A percentile compares a stretch with the other conserved stretches of the same genome.
phyloP scores from a whole-genome alignment of 352 stramenopile genomes.

The Phytopythium ostracodes region DNA sequence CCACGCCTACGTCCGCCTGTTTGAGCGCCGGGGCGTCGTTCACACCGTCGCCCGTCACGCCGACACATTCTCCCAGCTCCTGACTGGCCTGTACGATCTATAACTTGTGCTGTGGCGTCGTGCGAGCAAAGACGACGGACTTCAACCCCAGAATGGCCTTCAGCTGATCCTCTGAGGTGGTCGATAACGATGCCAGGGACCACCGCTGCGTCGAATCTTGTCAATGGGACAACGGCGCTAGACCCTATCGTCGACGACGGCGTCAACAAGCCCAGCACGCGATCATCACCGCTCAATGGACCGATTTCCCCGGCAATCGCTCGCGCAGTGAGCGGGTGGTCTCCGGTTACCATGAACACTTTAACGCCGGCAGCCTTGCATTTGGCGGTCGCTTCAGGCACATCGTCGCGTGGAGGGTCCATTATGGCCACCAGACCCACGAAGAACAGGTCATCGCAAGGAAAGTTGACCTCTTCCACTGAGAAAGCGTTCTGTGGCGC shows the following conservation, averaged over 20 bases:
- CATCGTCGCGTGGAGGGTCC: conserved; percentile 83
- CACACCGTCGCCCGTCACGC: conserved; percentile 76
- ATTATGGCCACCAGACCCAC: conserved; percentile 92
- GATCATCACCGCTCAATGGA: conserved; percentile 50
- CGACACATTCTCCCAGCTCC: conserved; percentile 37
- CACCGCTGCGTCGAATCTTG: conserved; percentile 48
- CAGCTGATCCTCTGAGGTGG: conserved; percentile 25
- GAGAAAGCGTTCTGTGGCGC: conserved; percentile 18
- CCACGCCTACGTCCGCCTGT: conserved; percentile 93
- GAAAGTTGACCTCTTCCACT: conserved; percentile 35
- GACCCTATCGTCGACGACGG: conserved; percentile 8
- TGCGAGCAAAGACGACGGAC: conserved; percentile 93
- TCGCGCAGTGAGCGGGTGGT: conserved; percentile 83
- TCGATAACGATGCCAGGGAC: conserved; percentile 46
- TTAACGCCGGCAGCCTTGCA: conserved; percentile 86
- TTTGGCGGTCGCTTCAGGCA: conserved; percentile 67
- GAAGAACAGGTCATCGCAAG: conserved; percentile 46
- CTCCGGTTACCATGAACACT: conserved; percentile 92
- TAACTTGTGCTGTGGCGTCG: conserved; percentile 45
- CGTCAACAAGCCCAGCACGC: conserved; percentile 33
- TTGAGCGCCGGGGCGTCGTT: conserved; percentile 64
- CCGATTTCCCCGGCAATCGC: conserved; percentile 83
- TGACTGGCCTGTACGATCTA: conserved; percentile 20
- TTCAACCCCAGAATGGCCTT: conserved; percentile 25
- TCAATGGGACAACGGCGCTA: conserved; percentile 16